Evolutionary conservation across 1,139 yeast species (phyloP).

Genomic region (Kluyveromyces marxianus): DNA sequence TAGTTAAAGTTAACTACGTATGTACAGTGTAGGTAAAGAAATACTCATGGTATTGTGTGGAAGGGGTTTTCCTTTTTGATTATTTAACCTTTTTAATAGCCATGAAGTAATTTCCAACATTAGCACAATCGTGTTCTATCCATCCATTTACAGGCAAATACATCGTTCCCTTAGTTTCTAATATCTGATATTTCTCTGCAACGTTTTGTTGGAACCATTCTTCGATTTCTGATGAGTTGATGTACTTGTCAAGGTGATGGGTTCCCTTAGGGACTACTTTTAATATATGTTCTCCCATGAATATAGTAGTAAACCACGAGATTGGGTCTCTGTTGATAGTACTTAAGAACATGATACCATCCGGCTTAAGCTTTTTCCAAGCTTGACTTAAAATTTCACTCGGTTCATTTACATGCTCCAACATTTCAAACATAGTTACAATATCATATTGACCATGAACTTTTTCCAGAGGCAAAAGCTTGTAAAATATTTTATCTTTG

Average conservation of each 20-base stretch:
- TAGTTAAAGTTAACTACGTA: not conserved
- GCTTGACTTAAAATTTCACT: conserved; percentile 63
- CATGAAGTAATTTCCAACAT: conserved; percentile 81
- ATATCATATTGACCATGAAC: conserved; percentile 53
- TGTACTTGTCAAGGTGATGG: conserved; percentile 79
- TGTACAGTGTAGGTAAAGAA: not conserved
- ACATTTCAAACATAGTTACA: conserved; percentile 86
- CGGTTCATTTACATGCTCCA: conserved; percentile 90
- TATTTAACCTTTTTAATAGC: conserved; percentile 42
- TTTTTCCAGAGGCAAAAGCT: conserved; percentile 54
- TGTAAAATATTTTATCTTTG: conserved; percentile 47
- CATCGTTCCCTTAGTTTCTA: conserved; percentile 67
- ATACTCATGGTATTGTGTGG: not conserved
- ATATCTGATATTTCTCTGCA: conserved; percentile 45
- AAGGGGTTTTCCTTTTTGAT: not conserved
- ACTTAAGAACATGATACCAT: conserved; percentile 75
- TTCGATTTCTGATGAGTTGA: conserved; percentile 64
- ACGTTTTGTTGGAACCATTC: conserved; percentile 50
- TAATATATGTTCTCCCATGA: conserved; percentile 77
- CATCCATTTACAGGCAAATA: conserved; percentile 83
- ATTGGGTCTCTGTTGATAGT: conserved; percentile 85
- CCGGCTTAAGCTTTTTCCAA: conserved; percentile 52
- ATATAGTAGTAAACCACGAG: conserved; percentile 91
- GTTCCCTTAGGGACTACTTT: conserved; percentile 87
- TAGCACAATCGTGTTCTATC: conserved; percentile 54